Base-by-base conservation (phyloP, 139 green algal species). In the Ulvella scutata region DNA sequence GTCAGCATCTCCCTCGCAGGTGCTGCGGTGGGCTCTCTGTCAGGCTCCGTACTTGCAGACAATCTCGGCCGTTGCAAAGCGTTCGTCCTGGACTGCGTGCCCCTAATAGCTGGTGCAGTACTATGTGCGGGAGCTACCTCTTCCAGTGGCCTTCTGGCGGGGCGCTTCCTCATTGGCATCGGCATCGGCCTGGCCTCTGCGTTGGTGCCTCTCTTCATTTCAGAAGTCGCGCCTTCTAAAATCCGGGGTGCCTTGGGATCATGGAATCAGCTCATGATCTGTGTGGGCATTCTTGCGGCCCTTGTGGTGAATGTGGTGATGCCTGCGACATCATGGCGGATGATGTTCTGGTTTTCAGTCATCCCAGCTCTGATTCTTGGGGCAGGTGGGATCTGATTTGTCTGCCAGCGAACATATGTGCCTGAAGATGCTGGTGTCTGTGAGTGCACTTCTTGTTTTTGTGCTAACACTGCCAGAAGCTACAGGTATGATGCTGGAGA, bases 251-350 rank as follows among this genome's bases (percentile, higher is more conserved):
- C 85, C 0, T 80, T 98, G 43, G 94, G 94, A 37, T 86, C 82
- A 37, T 72, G 96, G n/a, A 99, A 98, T 82, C 94, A 99, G 87
- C 84, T 99, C 21, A 79, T 87, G 76, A 98, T 98, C 80, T 97
- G 90, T 82, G 51, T 96, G 20, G 94, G 94, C 72, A 99, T 99
- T 83, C 83, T 99, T 44, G 85, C 43, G 0, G 94, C 93, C 6
- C 84, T 99, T 76, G 38, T 95, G 6, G 85, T 92, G 73, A 96
- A 95, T 43, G 87, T 94, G 75, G 81, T 81, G n/a, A 37, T 97
- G 43, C 86, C 86, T 0, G 77, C 83, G 0, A 78, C 80, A 0
- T 35, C 78, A 37, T 98, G 94, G 94, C 79, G 92, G 20, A 83
- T 76, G 6, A 96, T 97, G 87, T 97, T 98, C 78, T 77, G 35